Evolutionary conservation across 2,329 filamentous ascomycete species (phyloP), one percentile per base, ranked within the genome.

Genomic region (Fusarium austroafricanum): DNA sequence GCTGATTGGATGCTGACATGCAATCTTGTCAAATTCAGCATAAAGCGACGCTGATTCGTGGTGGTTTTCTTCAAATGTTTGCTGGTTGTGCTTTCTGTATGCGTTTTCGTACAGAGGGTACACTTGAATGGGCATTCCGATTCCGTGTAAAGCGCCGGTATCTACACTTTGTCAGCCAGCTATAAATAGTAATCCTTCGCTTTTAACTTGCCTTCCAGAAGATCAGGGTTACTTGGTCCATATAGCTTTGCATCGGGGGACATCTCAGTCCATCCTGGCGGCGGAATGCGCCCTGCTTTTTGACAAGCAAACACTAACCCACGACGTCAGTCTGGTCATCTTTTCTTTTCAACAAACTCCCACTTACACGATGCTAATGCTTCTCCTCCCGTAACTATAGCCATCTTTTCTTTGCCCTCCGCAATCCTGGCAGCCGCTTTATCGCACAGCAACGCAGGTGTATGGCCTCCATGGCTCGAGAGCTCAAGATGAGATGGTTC

Each of bases 51-150:
- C 84, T 1, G 87, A 90, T 71, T 91, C 89, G 9, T 79, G 68
- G 55, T 87, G 80, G 54, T 91, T 91, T 6, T 86, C 83, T 21
- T 75, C 54, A 1, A 86, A 75, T 2, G 84, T 83, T 70, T 91
- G 89, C 2, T 78, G 74, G 2, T 83, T 80, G 65, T 86, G 79
- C 1, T 87, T 88, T 31, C 89, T 82, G 54, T 89, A 88, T 0
- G 78, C 86, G 65, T 89, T 90, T 67, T 91, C 89, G 69, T 90
- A 91, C 0, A 92, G 72, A 1, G 89, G 88, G 69, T 92, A 92
- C 0, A 91, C 80, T 31, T 92, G 89, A 12, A 91, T 89, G 0
- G 89, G 89, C 1, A 86, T 81, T 0, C 89, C 88, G 12, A 91
- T 84, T 3, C 79, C 80, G 69, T 91, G 89, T 4, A 79, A 78